A percentile compares a stretch with the other conserved stretches of the same genome.
These are phyloP conservation scores for Mycena capillaripes DNA, from an alignment of 768 basidiomycete species.

Conservation along the genomic window DNA sequence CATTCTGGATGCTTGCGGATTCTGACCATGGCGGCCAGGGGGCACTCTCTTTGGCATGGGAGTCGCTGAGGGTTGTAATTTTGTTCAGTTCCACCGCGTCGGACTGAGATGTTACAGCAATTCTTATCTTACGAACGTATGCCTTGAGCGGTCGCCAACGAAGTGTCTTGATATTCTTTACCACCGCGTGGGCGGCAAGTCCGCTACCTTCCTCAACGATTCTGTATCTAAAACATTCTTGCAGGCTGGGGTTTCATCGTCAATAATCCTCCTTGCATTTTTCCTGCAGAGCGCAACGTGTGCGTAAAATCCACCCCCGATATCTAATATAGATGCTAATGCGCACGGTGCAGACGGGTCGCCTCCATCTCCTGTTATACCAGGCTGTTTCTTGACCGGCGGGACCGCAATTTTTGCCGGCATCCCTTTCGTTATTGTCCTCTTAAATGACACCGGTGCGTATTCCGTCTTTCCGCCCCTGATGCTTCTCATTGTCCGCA, in stretches of 20 bases:
- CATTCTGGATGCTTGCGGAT: background rate
- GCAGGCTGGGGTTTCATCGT: conserved; percentile 13
- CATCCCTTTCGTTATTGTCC: conserved; percentile 24
- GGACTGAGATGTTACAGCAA: conserved; percentile 6
- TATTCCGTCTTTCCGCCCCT: too few species aligned
- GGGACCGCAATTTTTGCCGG: conserved; percentile 24
- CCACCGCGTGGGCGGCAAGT: conserved; percentile 20
- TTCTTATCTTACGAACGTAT: conserved; percentile 31
- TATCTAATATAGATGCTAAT: background rate
- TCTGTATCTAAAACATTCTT: background rate
- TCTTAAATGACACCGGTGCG: conserved; percentile 33
- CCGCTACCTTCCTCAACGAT: background rate
- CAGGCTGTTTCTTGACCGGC: conserved; percentile 24
- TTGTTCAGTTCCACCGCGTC: background rate
- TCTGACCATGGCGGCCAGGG: conserved; percentile 6
- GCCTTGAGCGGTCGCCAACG: conserved; percentile 29
- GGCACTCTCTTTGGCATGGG: conserved; percentile 32
- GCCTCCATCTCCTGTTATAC: conserved; percentile 17
- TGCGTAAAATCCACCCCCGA: background rate
- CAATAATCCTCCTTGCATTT: conserved; percentile 16
- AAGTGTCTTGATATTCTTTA: conserved; percentile 25
- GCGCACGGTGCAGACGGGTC: conserved; percentile 31
- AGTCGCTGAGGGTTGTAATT: conserved; percentile 20
- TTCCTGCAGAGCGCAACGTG: conserved; percentile 25
- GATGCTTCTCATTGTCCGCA: background rate